Conservation (phyloP, 1,139 yeast species). For the Candida sanyaensis region DNA sequence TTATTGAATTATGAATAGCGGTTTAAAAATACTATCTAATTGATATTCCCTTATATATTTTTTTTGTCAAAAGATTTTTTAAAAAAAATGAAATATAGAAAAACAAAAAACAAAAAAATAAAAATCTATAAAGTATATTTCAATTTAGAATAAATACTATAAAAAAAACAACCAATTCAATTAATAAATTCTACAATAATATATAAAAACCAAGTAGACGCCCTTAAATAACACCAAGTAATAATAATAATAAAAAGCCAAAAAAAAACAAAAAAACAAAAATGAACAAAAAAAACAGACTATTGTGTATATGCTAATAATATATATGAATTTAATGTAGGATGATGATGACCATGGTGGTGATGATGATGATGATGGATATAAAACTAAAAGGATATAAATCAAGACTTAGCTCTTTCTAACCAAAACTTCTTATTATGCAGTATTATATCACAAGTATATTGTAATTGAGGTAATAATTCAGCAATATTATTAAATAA, state of each 20-base stretch:
- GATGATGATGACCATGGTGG: neutral
- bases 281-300: too few relatives aligned
- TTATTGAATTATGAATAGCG: too few relatives aligned
- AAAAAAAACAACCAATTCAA: too few relatives aligned
- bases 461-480: slow-evolving; percentile 57
- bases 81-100: neutral
- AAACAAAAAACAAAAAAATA: too few relatives aligned
- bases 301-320: neutral
- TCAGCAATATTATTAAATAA: slow-evolving; percentile 66
- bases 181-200: slow-evolving; percentile 1
- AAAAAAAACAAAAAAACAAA: neutral
- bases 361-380: neutral
- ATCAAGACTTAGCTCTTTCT: slow-evolving; percentile 5
- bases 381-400: too few relatives aligned
- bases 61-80: too few relatives aligned
- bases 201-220: too few relatives aligned
- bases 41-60: too few relatives aligned
- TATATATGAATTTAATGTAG: neutral
- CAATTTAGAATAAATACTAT: neutral
- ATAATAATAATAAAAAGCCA: neutral
- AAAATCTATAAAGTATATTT: slow-evolving; percentile 1
- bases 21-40: too few relatives aligned
- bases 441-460: slow-evolving; percentile 49
- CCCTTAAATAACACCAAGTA: too few relatives aligned
- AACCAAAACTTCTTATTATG: slow-evolving; percentile 50